These are phyloP conservation scores for Fragaria vesca DNA, from an alignment of 306 rosid species.

Conservation along the genomic window DNA sequence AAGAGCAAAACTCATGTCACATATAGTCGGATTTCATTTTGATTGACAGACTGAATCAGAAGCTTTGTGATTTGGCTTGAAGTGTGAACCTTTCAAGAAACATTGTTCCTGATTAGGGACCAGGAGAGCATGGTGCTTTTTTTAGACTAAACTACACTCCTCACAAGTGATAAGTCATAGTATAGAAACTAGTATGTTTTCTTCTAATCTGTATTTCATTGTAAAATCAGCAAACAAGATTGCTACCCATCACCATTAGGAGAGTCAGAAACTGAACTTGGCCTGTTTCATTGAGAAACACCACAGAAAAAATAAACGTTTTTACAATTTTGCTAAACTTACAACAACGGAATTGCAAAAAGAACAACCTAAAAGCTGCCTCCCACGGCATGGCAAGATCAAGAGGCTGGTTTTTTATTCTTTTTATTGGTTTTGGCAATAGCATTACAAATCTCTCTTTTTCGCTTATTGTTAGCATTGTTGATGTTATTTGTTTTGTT, in stretches of 20 bases:
- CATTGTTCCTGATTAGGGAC: neutral
- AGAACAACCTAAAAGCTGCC: slow-evolving; percentile 8
- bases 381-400: slow-evolving; percentile 14
- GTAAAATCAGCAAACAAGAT: neutral
- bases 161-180: neutral
- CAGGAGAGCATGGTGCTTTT: neutral
- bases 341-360: neutral
- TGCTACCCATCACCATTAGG: neutral
- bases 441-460: slow-evolving; percentile 60
- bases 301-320: neutral
- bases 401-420: slow-evolving; percentile 40
- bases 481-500: slow-evolving; percentile 24
- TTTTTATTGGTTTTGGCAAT: slow-evolving; percentile 66
- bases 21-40: neutral
- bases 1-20: neutral
- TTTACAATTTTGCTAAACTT: neutral
- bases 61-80: neutral
- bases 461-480: slow-evolving; percentile 46
- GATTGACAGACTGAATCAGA: neutral
- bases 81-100: neutral
- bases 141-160: neutral
- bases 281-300: neutral
- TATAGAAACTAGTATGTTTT: neutral
- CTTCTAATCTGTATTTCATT: neutral
- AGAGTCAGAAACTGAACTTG: neutral